phyloP scores from a whole-genome alignment of 345 rosid species.

The Citrus inodora region DNA sequence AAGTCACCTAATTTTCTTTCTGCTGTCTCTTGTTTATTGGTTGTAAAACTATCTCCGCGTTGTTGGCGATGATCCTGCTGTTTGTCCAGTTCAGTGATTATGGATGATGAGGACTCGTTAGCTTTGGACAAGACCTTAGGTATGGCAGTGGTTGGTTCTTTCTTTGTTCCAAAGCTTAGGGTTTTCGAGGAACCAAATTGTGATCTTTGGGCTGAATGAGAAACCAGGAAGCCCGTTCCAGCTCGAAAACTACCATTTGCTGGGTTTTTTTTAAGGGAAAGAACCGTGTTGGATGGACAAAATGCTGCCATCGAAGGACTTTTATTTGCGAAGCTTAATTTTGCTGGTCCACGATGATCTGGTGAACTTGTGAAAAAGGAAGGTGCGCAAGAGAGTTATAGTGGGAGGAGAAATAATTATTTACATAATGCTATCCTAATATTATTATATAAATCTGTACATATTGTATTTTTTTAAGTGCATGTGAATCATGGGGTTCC shows the following conservation, averaged over 20 bases:
- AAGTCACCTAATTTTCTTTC: slow-evolving; percentile 35
- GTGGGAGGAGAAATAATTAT: background rate
- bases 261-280: slow-evolving; percentile 10
- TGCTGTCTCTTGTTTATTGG: slow-evolving; percentile 8
- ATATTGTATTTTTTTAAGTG: background rate
- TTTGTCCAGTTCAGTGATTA: slow-evolving; percentile 27
- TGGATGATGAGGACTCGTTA: slow-evolving; percentile 33
- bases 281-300: slow-evolving; percentile 27
- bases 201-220: slow-evolving; percentile 17
- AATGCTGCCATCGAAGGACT: slow-evolving; percentile 36
- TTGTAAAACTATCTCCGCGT: slow-evolving; percentile 2
- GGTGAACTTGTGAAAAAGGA: background rate
- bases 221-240: background rate
- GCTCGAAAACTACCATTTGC: background rate
- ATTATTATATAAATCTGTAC: too few species aligned
- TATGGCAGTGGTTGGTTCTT: background rate
- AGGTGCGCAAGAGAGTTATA: background rate
- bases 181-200: background rate
- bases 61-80: background rate
- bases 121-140: slow-evolving; percentile 29
- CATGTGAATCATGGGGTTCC: background rate
- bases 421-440: background rate
- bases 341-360: background rate
- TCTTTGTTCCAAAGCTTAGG: slow-evolving; percentile 3
- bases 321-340: background rate